Evolutionary conservation across 257 asterid species (phyloP).

Genomic region (Scutellaria baicalensis): DNA sequence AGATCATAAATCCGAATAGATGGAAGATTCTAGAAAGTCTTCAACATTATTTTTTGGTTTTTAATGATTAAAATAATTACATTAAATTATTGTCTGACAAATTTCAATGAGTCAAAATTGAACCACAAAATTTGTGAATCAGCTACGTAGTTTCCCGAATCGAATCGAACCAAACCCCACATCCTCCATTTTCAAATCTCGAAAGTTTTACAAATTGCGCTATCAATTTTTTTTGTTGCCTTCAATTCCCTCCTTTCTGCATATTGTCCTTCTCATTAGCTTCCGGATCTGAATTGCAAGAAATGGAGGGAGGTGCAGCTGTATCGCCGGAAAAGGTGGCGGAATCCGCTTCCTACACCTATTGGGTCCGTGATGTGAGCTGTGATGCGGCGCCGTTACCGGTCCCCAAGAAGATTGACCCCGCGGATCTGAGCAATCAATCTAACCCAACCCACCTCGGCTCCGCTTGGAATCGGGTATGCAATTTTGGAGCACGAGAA

Average conservation of each 20-base stretch:
- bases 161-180: constrained; percentile 2
- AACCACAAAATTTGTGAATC: constrained; percentile 12
- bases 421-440: constrained; percentile 27
- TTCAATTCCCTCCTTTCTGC: not conserved
- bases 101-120: constrained; percentile 17
- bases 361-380: constrained; percentile 49
- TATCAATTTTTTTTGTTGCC: not conserved
- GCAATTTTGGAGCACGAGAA: not conserved
- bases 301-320: constrained; percentile 47
- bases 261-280: not conserved
- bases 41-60: not conserved
- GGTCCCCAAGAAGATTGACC: constrained; percentile 48
- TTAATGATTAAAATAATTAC: not conserved
- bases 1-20: too few species aligned
- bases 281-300: not conserved
- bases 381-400: constrained; percentile 61
- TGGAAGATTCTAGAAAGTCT: constrained; percentile 10
- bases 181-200: not conserved
- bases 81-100: not conserved
- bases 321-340: constrained; percentile 26
- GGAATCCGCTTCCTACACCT: constrained; percentile 44
- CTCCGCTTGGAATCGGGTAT: constrained; percentile 65
- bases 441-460: constrained; percentile 46
- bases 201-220: not conserved
- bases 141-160: constrained; percentile 22